Percentiles rank a stretch among this genome's conserved stretches.
Evolutionary conservation across 495 filamentous ascomycete genomes (phyloP).

Genomic region (Xylaria venustula): DNA sequence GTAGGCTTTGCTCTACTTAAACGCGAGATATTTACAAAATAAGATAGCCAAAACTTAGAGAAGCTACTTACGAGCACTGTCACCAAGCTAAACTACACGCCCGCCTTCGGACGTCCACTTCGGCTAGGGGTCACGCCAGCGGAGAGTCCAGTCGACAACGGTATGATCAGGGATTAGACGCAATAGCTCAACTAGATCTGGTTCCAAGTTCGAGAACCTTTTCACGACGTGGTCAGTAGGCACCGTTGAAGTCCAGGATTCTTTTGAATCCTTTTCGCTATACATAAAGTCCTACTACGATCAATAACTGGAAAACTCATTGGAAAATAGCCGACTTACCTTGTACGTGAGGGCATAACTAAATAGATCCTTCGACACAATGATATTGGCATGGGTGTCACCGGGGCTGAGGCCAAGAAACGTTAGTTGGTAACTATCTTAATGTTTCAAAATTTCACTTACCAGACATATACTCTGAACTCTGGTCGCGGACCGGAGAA

Average conservation of each 20-base stretch:
- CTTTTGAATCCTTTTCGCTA: not conserved
- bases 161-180: not conserved
- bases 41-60: too few relatives aligned
- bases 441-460: not conserved
- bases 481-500: not conserved
- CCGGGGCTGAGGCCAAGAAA: not conserved
- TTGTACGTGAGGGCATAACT: not conserved
- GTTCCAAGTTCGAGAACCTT: not conserved
- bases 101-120: conserved; percentile 56
- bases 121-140: conserved; percentile 60
- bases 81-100: conserved; percentile 58
- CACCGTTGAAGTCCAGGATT: not conserved
- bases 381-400: not conserved
- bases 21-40: too few relatives aligned
- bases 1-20: too few relatives aligned
- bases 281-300: not conserved
- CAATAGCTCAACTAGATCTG: not conserved
- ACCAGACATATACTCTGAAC: not conserved
- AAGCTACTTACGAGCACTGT: conserved; percentile 59
- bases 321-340: not conserved
- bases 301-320: not conserved
- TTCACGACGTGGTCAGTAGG: not conserved
- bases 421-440: not conserved
- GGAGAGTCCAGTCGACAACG: conserved; percentile 54
- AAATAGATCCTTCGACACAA: not conserved